These are phyloP conservation scores for Bocquillonia castaneifolia DNA, from an alignment of 441 rosid genomes.

Conservation along the genomic window DNA sequence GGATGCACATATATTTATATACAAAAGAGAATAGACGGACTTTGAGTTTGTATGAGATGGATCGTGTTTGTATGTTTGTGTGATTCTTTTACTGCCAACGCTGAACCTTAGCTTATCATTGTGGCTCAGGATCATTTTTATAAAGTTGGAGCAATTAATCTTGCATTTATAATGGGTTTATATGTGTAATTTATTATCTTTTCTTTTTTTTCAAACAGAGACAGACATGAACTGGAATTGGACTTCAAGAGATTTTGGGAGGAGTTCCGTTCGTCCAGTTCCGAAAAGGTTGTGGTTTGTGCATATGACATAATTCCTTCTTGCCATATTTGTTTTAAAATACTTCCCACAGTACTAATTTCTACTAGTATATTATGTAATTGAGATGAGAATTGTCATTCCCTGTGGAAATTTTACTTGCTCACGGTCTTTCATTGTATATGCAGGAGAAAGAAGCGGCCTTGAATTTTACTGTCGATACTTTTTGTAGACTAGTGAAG, in stretches of 20 bases:
- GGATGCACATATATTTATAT: no score
- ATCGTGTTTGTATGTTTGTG: no score
- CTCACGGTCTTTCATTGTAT: slow-evolving; percentile 33
- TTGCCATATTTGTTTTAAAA: slow-evolving; percentile 7
- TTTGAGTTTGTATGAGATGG: not conserved
- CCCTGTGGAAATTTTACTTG: slow-evolving; percentile 1
- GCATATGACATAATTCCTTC: not conserved
- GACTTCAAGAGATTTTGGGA: slow-evolving; percentile 99
- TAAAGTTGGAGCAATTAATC: no score
- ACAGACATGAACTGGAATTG: slow-evolving; percentile 87
- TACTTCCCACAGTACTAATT: not conserved
- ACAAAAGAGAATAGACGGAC: no score
- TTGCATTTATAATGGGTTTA: not conserved
- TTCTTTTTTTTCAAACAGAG: slow-evolving; percentile 43
- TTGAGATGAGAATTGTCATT: slow-evolving; percentile 10
- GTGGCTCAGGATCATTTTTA: not conserved
- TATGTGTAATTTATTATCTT: not conserved
- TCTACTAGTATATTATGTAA: slow-evolving; percentile 4
- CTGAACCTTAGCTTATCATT: not conserved
- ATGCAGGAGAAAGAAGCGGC: slow-evolving; percentile 99
- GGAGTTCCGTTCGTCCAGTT: slow-evolving; percentile 97
- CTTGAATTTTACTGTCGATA: slow-evolving; percentile 85
- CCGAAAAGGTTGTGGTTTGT: slow-evolving; percentile 66
- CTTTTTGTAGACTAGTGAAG: slow-evolving; percentile 98
- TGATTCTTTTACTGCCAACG: not conserved